Base-by-base conservation (phyloP, 225 moss, liverwort and hornwort species). In the Lunularia cruciata region DNA sequence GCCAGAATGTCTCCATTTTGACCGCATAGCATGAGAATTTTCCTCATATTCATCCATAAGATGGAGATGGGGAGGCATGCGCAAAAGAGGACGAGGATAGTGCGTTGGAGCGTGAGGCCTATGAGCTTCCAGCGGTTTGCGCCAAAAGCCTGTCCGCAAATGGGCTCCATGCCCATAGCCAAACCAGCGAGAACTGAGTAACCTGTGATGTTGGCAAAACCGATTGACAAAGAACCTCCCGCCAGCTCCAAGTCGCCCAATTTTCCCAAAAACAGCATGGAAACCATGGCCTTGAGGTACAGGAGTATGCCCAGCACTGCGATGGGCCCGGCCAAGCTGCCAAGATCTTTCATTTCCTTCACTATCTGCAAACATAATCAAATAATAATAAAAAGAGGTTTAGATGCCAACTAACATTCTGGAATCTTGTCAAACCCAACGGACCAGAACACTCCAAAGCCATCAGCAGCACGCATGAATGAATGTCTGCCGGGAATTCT, bases 201-300 rank as follows among this genome's bases (percentile, higher is more conserved):
- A 10, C 95, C 92, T n/a, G 95, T 95, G 65, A 95, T 95, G 79
- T 95, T 95, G 0, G 92, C 88, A 55, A 92, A 95, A 8, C 95
- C 95, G 65, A 95, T 83, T 7, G 92, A 88, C 7, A 95, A 86
- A 23, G 92, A 88, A 38, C 95, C 95, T 33, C 95, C 95, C 14
- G 95, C 92, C 47, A 95, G 83, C 63, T 84, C 79, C 48, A 92
- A 74, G 40, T 86, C 90, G 12, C 95, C 92, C 45, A 95, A 66
- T 28, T 83, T 83, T 0, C 95, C 95, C 43, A 95, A 57, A 58
- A 90, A 95, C 19, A 95, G 78, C n/a, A 95, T 90, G 0, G 95
- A 92, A 45, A 95, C 81, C 95, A 95, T 95, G 0, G 92, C 75
- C n/a, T 92, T 78, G 28, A 92, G 63, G 56, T 90, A 92, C 3